Evolutionary conservation across 2,329 filamentous ascomycete species (phyloP).

Genomic region (Diaporthe ilicicola): DNA sequence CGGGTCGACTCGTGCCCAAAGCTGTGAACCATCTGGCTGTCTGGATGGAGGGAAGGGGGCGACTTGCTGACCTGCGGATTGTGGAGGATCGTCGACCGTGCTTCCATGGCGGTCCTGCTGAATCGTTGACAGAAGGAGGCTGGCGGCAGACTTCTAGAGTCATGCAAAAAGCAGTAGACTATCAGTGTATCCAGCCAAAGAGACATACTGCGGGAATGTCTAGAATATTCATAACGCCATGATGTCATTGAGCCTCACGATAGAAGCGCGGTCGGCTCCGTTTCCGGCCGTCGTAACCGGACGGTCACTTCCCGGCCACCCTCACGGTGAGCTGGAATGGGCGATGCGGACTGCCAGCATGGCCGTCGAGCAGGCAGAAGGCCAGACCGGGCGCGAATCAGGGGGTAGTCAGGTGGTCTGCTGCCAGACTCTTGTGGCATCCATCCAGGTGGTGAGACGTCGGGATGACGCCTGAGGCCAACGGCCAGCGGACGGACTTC

Average conservation of each 20-base stretch:
- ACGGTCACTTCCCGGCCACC: slow-evolving; percentile 5
- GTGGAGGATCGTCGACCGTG: background rate
- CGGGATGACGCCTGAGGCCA: slow-evolving; percentile 5
- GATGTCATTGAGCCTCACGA: slow-evolving; percentile 10
- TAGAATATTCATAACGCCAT: background rate
- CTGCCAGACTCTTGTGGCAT: background rate
- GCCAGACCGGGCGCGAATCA: slow-evolving; percentile 1
- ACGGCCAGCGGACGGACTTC: slow-evolving; percentile 4
- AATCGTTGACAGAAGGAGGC: background rate
- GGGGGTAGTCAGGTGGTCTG: slow-evolving; percentile 3
- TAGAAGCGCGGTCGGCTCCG: slow-evolving; percentile 5
- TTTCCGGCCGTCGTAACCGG: slow-evolving; percentile 14
- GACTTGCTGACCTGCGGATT: background rate
- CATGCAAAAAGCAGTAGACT: no score
- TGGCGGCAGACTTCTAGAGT: background rate
- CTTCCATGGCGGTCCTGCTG: background rate
- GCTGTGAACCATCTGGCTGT: background rate
- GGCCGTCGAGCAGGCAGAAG: background rate
- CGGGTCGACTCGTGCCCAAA: slow-evolving; percentile 22
- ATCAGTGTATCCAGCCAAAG: background rate
- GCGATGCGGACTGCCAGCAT: background rate
- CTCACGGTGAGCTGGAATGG: background rate
- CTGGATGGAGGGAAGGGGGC: background rate
- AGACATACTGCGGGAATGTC: background rate
- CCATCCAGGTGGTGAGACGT: slow-evolving; percentile 5